Evolutionary conservation across 1,139 yeast genomes (phyloP), one percentile per base, ranked within the genome.

Genomic region (Sugiyamaella pinicola): DNA sequence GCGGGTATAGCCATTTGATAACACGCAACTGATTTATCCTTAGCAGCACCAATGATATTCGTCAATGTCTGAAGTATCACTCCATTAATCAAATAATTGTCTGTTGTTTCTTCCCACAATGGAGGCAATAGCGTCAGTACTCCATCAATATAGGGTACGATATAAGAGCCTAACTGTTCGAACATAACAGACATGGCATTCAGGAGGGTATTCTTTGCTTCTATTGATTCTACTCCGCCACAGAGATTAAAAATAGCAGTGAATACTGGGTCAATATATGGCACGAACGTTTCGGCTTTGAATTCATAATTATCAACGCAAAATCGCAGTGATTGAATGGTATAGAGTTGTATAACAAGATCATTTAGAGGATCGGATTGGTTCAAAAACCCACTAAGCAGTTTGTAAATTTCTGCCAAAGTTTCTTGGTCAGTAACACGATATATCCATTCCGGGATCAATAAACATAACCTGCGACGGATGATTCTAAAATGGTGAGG

Each of bases 221-320:
- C 97, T 0, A 91, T 81, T 40, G 81, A 69, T 13, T 74, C 72
- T 55, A 85, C 76, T 8, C 73, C 70, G 42, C 83, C 68, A 29
- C 85, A 65, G 17, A 72, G 66, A 13, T 83, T 65, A 41, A 82
- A 72, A n/a, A 78, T 67, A 2, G 64, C 62, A 5, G 71, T 65
- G 6, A 88, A 77, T 28, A 81, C 79, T 2, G 74, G 74, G 35
- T 80, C 77, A 52, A 87, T 72, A 63, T 71, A 89, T 0, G 95
- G 90, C 55, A 79, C 72, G 62, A 93, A 88, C 40, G 76, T 81
- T 10, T 72, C 74, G 55, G 87, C 83, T 40, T 82, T 77, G 66
- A 91, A 90, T 58, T 87, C 93, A 90, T 95, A 89, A 61, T 89
- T 97, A 57, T 88, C 93, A 26, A 90, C 75, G 46, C 87, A 77